Conservation (phyloP, 208 protist genomes). For the Trypanosoma brucei region DNA sequence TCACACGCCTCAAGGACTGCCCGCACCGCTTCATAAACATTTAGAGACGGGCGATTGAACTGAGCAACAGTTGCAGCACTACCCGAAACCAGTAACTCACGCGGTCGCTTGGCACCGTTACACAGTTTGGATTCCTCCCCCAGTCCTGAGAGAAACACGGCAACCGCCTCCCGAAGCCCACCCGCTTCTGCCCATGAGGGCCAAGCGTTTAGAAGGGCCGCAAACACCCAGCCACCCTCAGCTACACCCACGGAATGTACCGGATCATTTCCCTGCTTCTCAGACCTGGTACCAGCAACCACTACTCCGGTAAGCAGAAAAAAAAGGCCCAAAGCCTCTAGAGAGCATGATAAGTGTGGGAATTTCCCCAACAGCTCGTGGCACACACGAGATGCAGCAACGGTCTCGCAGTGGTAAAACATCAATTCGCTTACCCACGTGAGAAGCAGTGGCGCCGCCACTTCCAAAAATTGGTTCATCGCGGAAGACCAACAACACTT, state of each 20-base stretch:
- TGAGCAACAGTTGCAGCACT: not conserved
- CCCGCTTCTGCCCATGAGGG: slow-evolving; percentile 14
- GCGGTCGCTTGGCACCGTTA: slow-evolving; percentile 6
- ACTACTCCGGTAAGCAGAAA: not conserved
- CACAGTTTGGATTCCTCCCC: not conserved
- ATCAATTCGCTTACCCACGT: not conserved
- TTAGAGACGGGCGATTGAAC: not conserved
- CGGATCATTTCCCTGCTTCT: not conserved
- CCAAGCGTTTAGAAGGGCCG: slow-evolving; percentile 13
- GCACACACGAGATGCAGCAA: not conserved
- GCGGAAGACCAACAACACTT: not conserved
- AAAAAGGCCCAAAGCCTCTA: not conserved
- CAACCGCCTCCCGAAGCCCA: slow-evolving; percentile 10
- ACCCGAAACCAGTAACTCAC: slow-evolving; percentile 2
- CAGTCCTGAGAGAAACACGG: slow-evolving; percentile 19
- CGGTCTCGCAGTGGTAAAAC: not conserved
- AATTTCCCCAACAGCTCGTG: not conserved
- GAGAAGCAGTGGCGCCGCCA: not conserved
- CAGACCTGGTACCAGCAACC: not conserved
- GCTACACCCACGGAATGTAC: not conserved
- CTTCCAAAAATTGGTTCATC: not conserved
- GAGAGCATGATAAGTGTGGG: not conserved
- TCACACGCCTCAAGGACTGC: slow-evolving; percentile 26
- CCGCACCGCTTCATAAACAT: slow-evolving; percentile 5
- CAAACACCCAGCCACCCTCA: slow-evolving; percentile 21